These are phyloP conservation scores for Metschnikowia gruessii DNA, from an alignment of 805 yeast species.

Conservation along the genomic window DNA sequence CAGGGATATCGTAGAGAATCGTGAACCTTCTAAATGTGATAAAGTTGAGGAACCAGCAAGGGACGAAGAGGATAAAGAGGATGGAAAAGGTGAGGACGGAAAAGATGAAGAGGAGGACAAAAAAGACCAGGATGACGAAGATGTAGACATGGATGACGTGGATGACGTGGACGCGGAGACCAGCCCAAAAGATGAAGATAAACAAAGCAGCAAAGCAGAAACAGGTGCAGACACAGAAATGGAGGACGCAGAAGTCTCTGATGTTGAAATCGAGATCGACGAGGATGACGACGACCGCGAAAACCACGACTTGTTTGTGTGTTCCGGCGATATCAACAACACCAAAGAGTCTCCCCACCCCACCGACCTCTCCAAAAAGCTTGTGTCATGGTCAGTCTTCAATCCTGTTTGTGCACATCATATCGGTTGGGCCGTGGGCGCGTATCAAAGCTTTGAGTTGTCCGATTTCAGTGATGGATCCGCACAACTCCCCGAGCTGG, in stretches of 20 bases:
- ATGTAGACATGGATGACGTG: too few species aligned
- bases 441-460: slow-evolving; percentile 65
- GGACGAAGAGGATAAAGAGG: too few species aligned
- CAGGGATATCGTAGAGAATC: slow-evolving; percentile 48
- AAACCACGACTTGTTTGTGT: slow-evolving; percentile 54
- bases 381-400: slow-evolving; percentile 67
- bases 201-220: neutral
- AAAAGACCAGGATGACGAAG: too few species aligned
- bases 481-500: slow-evolving; percentile 27
- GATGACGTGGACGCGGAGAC: neutral
- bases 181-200: too few species aligned
- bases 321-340: slow-evolving; percentile 67
- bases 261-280: slow-evolving; percentile 18
- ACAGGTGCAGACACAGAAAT: neutral
- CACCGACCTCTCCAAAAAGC: slow-evolving; percentile 68
- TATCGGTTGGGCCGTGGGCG: slow-evolving; percentile 91
- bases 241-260: slow-evolving; percentile 1
- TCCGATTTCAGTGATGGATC: slow-evolving; percentile 40
- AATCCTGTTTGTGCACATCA: slow-evolving; percentile 93
- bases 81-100: too few species aligned
- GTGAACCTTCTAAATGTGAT: neutral
- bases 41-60: too few species aligned
- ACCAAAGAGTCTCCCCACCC: slow-evolving; percentile 74
- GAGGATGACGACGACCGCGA: slow-evolving; percentile 46
- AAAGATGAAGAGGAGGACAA: too few species aligned